Evolutionary conservation across 305 asterid genomes (phyloP).

Genomic region (Coffea humblotiana): DNA sequence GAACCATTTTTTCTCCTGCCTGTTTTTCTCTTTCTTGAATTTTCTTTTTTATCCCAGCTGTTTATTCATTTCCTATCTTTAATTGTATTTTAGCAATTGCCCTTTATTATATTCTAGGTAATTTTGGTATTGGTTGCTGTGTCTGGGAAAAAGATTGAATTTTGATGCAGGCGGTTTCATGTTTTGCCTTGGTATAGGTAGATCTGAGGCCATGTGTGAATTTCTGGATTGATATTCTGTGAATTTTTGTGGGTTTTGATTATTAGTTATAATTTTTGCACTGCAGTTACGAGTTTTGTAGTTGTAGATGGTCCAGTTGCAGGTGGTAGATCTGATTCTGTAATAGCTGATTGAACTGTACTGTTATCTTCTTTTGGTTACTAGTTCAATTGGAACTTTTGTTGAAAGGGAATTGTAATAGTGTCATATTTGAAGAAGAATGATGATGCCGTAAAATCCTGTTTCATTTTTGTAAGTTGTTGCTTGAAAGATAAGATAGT

Average conservation of each 20-base stretch:
- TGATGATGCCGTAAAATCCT: neutral
- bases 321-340: neutral
- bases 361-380: neutral
- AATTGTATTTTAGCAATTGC: neutral
- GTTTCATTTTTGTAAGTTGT: constrained; percentile 5
- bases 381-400: neutral
- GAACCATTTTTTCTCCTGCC: neutral
- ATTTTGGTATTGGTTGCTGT: neutral
- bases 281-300: neutral
- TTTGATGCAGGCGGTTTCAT: neutral
- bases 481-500: neutral
- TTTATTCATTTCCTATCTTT: neutral
- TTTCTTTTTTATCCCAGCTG: neutral
- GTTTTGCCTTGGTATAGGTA: neutral
- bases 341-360: neutral
- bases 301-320: constrained; percentile 1
- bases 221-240: neutral
- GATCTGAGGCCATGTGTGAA: constrained; percentile 20
- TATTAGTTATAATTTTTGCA: neutral
- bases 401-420: neutral
- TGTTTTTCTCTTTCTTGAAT: neutral
- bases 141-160: neutral
- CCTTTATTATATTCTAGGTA: constrained; percentile 3
- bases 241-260: neutral
- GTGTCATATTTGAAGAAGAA: neutral